Evolutionary conservation across 192 early-diverging fungal genomes (phyloP).

Genomic region (Umbelopsis vinacea): DNA sequence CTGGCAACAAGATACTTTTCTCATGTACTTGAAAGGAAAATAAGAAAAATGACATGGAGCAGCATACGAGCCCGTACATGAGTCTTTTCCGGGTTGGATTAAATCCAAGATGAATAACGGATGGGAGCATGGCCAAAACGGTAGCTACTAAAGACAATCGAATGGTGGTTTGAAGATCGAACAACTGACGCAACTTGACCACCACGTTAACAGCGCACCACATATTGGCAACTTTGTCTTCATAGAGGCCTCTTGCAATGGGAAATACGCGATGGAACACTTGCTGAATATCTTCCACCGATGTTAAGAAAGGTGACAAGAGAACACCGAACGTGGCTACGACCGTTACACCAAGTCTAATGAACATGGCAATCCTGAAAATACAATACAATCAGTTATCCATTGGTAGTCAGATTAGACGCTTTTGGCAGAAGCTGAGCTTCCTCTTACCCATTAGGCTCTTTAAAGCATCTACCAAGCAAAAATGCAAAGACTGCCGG

Average conservation of each 20-base stretch:
- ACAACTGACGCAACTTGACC: slow-evolving; percentile 79
- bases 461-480: slow-evolving; percentile 71
- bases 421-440: neutral
- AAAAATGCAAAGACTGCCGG: slow-evolving; percentile 91
- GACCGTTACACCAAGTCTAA: slow-evolving; percentile 76
- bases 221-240: slow-evolving; percentile 98
- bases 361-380: slow-evolving; percentile 56
- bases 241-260: slow-evolving; percentile 90
- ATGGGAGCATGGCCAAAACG: slow-evolving; percentile 71
- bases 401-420: no score
- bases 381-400: neutral
- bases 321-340: slow-evolving; percentile 67
- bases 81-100: slow-evolving; percentile 59
- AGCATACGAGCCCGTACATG: slow-evolving; percentile 74
- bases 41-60: slow-evolving; percentile 90
- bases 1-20: slow-evolving; percentile 91
- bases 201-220: slow-evolving; percentile 93
- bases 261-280: slow-evolving; percentile 89
- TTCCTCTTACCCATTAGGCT: slow-evolving; percentile 34
- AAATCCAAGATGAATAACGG: slow-evolving; percentile 67
- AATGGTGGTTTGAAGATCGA: slow-evolving; percentile 62
- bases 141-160: slow-evolving; percentile 74
- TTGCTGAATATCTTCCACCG: slow-evolving; percentile 68
- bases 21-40: slow-evolving; percentile 99
- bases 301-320: slow-evolving; percentile 72